These are phyloP conservation scores for Populus hybrid DNA, from an alignment of 441 rosid species.

Conservation along the genomic window DNA sequence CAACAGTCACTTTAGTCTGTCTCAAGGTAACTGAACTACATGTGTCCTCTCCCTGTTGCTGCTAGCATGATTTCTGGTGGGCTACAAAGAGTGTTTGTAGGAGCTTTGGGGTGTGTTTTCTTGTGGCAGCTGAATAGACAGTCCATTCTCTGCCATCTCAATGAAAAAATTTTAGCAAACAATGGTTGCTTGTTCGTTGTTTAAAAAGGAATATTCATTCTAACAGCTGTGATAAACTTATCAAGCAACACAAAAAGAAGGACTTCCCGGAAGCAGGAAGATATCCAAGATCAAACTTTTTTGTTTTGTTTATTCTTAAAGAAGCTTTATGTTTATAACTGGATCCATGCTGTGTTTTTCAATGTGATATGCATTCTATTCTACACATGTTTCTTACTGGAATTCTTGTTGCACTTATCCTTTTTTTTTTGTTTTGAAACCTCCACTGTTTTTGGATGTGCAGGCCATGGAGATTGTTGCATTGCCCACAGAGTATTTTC, in stretches of 20 bases:
- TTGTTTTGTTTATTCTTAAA: background rate
- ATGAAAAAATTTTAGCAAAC: background rate
- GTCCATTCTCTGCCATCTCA: background rate
- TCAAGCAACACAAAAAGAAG: background rate
- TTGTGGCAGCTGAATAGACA: background rate
- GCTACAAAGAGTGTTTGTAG: background rate
- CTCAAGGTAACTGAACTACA: background rate
- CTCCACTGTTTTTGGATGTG: constrained; percentile 19
- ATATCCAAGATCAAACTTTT: background rate
- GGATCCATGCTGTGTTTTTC: background rate
- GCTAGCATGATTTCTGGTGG: background rate
- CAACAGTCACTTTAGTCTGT: background rate
- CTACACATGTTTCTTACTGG: background rate
- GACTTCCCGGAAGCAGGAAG: constrained; percentile 2
- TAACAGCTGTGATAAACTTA: background rate
- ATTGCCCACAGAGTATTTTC: constrained; percentile 72
- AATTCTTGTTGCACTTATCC: background rate
- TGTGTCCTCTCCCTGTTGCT: background rate
- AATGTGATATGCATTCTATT: constrained; percentile 2
- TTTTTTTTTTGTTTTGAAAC: constrained; percentile 1
- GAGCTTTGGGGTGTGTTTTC: background rate
- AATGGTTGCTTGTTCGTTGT: background rate
- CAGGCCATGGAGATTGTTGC: constrained; percentile 73
- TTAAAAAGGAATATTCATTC: background rate
- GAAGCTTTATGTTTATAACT: background rate